A percentile compares a stretch with the other conserved stretches of the same genome.
Conservation (phyloP, 192 early-diverging fungal species). For the Backusella macrospora region DNA sequence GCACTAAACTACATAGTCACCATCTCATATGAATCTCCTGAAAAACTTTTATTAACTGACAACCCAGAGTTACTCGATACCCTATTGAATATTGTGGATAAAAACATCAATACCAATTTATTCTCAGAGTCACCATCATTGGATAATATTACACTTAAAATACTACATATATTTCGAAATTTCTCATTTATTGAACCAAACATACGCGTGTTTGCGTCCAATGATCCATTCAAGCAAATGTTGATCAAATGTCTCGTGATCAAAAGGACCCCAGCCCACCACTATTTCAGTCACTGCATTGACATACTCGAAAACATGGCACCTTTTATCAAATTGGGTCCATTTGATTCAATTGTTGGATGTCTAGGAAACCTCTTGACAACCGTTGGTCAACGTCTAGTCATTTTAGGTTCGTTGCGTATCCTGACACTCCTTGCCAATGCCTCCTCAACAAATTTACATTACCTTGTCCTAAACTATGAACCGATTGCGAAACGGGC, state of each 20-base stretch:
- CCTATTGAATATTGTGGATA: constrained; percentile 47
- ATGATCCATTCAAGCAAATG: constrained; percentile 49
- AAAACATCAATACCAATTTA: constrained; percentile 48
- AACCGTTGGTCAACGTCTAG: constrained; percentile 57
- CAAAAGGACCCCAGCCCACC: constrained; percentile 45
- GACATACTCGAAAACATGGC: constrained; percentile 76
- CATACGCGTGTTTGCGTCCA: constrained; percentile 49
- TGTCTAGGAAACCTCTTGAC: constrained; percentile 56
- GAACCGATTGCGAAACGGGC: constrained; percentile 47
- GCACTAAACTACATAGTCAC: constrained; percentile 71
- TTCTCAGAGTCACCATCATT: background rate
- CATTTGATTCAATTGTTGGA: constrained; percentile 63
- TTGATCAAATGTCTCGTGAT: constrained; percentile 68
- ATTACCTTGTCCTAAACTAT: constrained; percentile 44
- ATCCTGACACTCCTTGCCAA: constrained; percentile 59
- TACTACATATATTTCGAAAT: constrained; percentile 74
- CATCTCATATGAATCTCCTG: constrained; percentile 56
- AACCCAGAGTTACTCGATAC: constrained; percentile 52
- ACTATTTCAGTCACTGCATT: constrained; percentile 61
- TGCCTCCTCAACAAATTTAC: constrained; percentile 41
- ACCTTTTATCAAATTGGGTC: constrained; percentile 52
- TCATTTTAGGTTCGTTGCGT: constrained; percentile 62
- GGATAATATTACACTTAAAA: background rate
- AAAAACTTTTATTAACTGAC: constrained; percentile 62
- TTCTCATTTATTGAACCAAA: constrained; percentile 71